phyloP scores from a whole-genome alignment of 2,329 filamentous ascomycete genomes.

The Neofusicoccum parvum region DNA sequence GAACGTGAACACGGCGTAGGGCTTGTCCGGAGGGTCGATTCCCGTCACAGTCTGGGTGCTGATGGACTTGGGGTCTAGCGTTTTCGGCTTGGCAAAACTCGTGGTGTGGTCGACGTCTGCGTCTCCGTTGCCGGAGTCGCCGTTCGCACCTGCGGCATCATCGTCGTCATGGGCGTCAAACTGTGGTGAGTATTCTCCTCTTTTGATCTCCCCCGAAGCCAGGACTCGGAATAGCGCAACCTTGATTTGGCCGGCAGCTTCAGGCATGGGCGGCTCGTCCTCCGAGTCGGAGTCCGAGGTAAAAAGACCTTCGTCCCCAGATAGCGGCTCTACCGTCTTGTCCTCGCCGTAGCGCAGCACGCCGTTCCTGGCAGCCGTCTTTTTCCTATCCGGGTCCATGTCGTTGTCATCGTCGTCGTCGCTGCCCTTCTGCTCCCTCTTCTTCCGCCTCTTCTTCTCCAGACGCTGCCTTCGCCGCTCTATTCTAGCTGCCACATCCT shows the following conservation, averaged over 20 bases:
- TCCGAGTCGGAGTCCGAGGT: constrained; percentile 70
- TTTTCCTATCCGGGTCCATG: constrained; percentile 42
- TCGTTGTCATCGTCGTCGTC: constrained; percentile 43
- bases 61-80: constrained; percentile 93
- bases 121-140: constrained; percentile 63
- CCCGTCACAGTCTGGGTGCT: constrained; percentile 99
- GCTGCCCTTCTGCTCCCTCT: constrained; percentile 58
- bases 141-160: constrained; percentile 60
- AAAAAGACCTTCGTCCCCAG: constrained; percentile 68
- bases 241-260: constrained; percentile 97
- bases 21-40: constrained; percentile 92
- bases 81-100: constrained; percentile 95
- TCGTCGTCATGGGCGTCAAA: constrained; percentile 97
- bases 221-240: constrained; percentile 94
- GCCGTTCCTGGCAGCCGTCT: constrained; percentile 46
- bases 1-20: constrained; percentile 96
- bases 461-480: constrained; percentile 66
- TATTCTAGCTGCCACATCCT: constrained; percentile 79
- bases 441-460: constrained; percentile 83
- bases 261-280: constrained; percentile 82
- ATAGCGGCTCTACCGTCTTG: constrained; percentile 69
- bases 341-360: constrained; percentile 82
- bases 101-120: constrained; percentile 94
- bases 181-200: constrained; percentile 95
- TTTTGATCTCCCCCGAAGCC: constrained; percentile 95